phyloP scores from a whole-genome alignment of 2,329 filamentous ascomycete species.

The Aureobasidium musti region DNA sequence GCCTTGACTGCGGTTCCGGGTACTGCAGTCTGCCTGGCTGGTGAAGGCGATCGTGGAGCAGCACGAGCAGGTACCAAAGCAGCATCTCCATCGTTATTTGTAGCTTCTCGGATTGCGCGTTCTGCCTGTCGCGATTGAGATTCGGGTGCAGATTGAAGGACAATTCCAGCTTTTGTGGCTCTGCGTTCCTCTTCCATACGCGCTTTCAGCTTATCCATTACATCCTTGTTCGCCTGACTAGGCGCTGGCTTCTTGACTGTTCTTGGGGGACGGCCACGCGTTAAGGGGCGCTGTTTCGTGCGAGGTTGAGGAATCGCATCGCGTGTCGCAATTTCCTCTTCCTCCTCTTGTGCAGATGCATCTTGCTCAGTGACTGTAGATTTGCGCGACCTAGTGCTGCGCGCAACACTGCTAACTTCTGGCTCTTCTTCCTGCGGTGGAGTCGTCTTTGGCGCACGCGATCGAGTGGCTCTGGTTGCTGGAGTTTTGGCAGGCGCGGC shows the following conservation, averaged over 20 bases:
- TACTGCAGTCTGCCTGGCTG: slow-evolving; percentile 37
- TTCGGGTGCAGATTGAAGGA: slow-evolving; percentile 16
- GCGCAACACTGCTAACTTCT: slow-evolving; percentile 34
- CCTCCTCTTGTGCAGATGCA: neutral
- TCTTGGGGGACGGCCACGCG: slow-evolving; percentile 34
- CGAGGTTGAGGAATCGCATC: slow-evolving; percentile 28
- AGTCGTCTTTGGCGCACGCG: slow-evolving; percentile 36
- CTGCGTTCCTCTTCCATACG: slow-evolving; percentile 39
- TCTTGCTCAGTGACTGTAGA: slow-evolving; percentile 29
- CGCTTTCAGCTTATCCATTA: slow-evolving; percentile 40
- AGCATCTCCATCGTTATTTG: slow-evolving; percentile 26
- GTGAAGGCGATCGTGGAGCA: slow-evolving; percentile 37
- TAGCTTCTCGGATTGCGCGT: neutral
- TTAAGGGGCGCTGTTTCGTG: slow-evolving; percentile 24
- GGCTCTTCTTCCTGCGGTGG: slow-evolving; percentile 34
- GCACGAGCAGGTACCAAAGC: slow-evolving; percentile 27
- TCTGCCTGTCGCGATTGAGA: slow-evolving; percentile 3
- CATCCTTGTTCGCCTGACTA: slow-evolving; percentile 37
- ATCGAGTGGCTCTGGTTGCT: slow-evolving; percentile 31
- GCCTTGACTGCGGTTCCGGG: slow-evolving; percentile 36
- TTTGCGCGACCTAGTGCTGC: slow-evolving; percentile 37
- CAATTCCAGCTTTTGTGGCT: slow-evolving; percentile 30
- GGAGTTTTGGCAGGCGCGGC: slow-evolving; percentile 20
- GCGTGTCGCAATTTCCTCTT: slow-evolving; percentile 12
- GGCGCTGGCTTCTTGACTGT: slow-evolving; percentile 36